Conservation (phyloP, 768 basidiomycete genomes). For the Tricholoma flavovirens region DNA sequence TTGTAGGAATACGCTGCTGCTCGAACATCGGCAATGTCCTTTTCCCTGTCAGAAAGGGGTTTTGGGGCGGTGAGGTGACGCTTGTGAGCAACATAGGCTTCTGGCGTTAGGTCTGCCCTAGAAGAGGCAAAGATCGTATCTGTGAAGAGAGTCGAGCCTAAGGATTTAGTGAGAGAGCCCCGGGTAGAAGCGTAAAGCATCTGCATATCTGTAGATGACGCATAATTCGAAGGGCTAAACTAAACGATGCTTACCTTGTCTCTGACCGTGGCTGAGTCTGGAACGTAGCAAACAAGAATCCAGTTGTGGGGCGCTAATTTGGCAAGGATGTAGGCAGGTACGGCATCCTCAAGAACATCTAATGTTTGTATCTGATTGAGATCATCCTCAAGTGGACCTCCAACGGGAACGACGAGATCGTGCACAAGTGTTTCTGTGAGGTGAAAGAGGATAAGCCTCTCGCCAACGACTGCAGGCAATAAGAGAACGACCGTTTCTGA, state of each 20-base stretch:
- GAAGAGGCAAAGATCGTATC: constrained; percentile 77
- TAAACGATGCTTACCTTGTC: constrained; percentile 54
- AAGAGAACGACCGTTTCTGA: constrained; percentile 57
- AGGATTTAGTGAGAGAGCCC: constrained; percentile 57
- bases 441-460: constrained; percentile 12
- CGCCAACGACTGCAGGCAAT: constrained; percentile 1
- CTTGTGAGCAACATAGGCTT: constrained; percentile 69
- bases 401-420: constrained; percentile 42
- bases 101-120: constrained; percentile 58
- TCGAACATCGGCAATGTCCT: constrained; percentile 72
- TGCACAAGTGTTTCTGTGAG: constrained; percentile 62
- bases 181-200: constrained; percentile 89
- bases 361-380: constrained; percentile 47
- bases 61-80: constrained; percentile 69
- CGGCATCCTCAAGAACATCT: constrained; percentile 47
- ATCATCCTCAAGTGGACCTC: constrained; percentile 56
- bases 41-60: constrained; percentile 78
- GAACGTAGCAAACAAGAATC: constrained; percentile 76
- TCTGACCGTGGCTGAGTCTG: constrained; percentile 73
- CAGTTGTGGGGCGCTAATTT: constrained; percentile 61
- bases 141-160: constrained; percentile 68
- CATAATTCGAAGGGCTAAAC: background rate
- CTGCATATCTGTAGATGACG: constrained; percentile 30
- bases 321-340: constrained; percentile 73
- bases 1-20: constrained; percentile 67